These are phyloP conservation scores for Sextonia rubra DNA, from an alignment of 164 flowering plant genomes.

Conservation along the genomic window DNA sequence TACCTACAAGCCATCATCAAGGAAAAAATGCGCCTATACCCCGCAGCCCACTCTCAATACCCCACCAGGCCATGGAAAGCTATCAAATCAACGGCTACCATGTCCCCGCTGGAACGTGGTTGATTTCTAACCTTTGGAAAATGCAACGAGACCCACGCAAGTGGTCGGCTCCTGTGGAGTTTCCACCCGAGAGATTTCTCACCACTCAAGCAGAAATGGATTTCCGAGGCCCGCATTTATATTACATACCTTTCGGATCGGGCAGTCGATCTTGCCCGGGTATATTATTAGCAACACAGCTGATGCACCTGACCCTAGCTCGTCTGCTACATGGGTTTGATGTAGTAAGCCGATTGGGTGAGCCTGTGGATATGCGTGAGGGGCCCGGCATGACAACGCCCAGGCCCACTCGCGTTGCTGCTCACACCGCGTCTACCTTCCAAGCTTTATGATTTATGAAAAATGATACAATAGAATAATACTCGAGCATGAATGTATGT, in stretches of 20 bases:
- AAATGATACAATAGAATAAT: too few species aligned
- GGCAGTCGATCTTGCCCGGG: too few species aligned
- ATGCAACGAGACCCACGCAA: constrained; percentile 30
- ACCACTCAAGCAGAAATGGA: constrained; percentile 17
- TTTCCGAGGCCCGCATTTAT: background rate
- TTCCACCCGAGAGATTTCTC: constrained; percentile 32
- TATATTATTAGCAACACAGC: too few species aligned
- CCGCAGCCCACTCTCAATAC: constrained; percentile 3
- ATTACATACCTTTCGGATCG: too few species aligned
- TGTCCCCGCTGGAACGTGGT: constrained; percentile 22
- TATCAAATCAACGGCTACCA: constrained; percentile 22
- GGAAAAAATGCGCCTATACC: constrained; percentile 5
- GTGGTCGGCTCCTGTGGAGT: constrained; percentile 27
- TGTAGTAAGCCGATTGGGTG: too few species aligned
- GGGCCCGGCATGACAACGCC: too few species aligned
- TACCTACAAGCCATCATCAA: constrained; percentile 10
- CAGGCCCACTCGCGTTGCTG: background rate
- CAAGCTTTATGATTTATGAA: background rate
- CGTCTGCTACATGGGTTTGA: too few species aligned
- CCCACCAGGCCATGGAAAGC: constrained; percentile 18
- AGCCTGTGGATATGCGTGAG: too few species aligned
- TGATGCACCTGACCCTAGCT: too few species aligned
- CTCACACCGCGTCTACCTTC: background rate
- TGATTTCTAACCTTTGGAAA: constrained; percentile 33
- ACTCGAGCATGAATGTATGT: too few species aligned